Conservation (phyloP, 2,329 filamentous ascomycete species). For the Metarhizium sp. region DNA sequence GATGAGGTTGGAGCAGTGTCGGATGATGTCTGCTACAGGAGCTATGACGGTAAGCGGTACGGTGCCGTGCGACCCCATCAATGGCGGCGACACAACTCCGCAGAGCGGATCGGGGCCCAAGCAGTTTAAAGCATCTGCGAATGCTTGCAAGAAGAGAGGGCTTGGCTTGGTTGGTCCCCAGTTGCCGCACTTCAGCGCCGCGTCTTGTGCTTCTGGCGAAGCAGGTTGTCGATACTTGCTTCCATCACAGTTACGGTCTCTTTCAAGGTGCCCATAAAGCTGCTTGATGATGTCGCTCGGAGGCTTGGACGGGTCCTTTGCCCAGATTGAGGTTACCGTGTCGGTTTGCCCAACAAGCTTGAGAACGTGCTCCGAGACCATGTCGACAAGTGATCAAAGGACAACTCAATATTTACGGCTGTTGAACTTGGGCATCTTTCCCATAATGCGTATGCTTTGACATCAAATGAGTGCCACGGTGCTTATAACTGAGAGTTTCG, state of each 20-base stretch:
- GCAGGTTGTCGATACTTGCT: constrained; percentile 14
- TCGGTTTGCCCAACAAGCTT: constrained; percentile 40
- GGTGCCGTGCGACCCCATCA: constrained; percentile 47
- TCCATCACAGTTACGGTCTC: constrained; percentile 9
- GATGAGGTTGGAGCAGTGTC: constrained; percentile 70
- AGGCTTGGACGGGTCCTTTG: constrained; percentile 39
- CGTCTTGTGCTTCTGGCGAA: constrained; percentile 32
- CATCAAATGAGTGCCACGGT: neutral
- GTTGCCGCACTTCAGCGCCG: constrained; percentile 51
- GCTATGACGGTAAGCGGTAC: constrained; percentile 59
- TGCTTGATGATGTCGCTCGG: constrained; percentile 45
- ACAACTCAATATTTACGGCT: neutral
- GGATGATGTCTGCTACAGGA: constrained; percentile 50
- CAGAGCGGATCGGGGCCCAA: constrained; percentile 40
- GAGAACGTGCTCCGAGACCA: constrained; percentile 28
- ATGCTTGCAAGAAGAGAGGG: constrained; percentile 59
- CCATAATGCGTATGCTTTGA: neutral
- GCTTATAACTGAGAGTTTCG: neutral
- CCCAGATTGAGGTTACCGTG: constrained; percentile 50
- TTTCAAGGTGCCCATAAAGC: constrained; percentile 35
- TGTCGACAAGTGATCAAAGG: constrained; percentile 4
- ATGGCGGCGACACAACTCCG: constrained; percentile 41
- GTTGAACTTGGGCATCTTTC: neutral
- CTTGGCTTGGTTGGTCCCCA: constrained; percentile 58
- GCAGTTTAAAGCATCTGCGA: constrained; percentile 52